Percentiles rank a stretch among this genome's conserved stretches.
Evolutionary conservation across 345 rosid genomes (phyloP).

Genomic region (Citrus inodora): DNA sequence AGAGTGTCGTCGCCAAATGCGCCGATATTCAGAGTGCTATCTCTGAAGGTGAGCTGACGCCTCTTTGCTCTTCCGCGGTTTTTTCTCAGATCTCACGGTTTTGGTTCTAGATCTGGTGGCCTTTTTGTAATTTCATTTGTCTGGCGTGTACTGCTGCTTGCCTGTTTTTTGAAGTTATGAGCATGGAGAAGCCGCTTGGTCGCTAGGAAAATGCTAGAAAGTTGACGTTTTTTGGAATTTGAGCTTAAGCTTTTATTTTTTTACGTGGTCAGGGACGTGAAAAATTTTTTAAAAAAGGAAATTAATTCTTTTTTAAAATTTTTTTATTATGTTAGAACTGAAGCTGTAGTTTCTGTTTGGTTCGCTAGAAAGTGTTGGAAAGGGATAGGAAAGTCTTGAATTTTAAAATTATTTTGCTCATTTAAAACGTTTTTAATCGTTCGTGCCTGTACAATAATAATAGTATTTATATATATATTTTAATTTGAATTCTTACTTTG

Average conservation of each 20-base stretch:
- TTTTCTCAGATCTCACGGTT: neutral
- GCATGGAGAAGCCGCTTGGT: neutral
- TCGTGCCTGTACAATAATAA: too few relatives aligned
- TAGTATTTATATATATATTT: too few relatives aligned
- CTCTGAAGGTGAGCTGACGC: constrained; percentile 52
- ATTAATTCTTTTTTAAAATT: neutral
- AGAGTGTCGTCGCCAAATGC: constrained; percentile 55
- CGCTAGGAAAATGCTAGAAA: neutral
- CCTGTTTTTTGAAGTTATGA: neutral
- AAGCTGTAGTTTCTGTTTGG: neutral
- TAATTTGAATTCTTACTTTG: neutral
- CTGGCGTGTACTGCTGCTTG: too few relatives aligned
- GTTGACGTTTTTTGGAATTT: neutral
- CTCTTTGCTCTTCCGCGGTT: neutral
- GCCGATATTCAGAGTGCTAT: constrained; percentile 84
- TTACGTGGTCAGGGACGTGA: neutral
- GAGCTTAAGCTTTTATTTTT: neutral
- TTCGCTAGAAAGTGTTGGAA: neutral
- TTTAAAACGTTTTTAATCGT: too few relatives aligned
- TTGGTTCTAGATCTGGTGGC: constrained; percentile 7
- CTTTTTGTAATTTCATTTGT: neutral
- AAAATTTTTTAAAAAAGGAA: neutral
- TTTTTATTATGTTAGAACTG: neutral
- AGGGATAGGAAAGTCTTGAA: neutral
- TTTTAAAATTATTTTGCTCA: too few relatives aligned